Evolutionary conservation across 148 eudicot species (phyloP).

Genomic region (Chenopodium suecicum): DNA sequence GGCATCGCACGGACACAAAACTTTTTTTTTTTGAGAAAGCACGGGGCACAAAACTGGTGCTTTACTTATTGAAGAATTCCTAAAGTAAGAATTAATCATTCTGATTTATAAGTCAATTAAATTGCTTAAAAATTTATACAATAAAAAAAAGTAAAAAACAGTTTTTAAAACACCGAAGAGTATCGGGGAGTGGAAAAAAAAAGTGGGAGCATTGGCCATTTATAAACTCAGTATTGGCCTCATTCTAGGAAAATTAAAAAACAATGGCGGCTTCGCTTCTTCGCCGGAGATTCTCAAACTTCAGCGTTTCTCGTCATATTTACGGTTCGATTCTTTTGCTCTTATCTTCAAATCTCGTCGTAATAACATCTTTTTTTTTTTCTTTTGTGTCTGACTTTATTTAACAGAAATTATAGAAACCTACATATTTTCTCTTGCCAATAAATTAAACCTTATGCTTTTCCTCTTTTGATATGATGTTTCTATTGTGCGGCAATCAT

Average conservation of each 20-base stretch:
- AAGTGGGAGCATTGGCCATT: background rate
- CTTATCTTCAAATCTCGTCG: constrained; percentile 6
- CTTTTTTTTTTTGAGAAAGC: too few species aligned
- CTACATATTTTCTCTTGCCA: background rate
- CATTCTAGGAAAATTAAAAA: background rate
- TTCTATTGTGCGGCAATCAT: background rate
- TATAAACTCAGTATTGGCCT: background rate
- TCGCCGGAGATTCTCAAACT: constrained; percentile 32
- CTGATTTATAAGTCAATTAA: too few species aligned
- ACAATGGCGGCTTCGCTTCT: constrained; percentile 48
- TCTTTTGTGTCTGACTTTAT: background rate
- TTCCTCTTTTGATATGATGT: background rate
- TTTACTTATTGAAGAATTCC: too few species aligned
- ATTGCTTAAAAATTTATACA: too few species aligned
- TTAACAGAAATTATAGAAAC: background rate
- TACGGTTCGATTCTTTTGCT: constrained; percentile 27
- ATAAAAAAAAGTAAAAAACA: too few species aligned
- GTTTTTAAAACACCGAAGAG: too few species aligned
- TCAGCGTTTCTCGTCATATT: constrained; percentile 24
- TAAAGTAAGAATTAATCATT: too few species aligned
- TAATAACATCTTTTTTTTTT: background rate
- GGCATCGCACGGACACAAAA: too few species aligned
- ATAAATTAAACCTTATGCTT: background rate
- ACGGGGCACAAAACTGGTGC: too few species aligned
- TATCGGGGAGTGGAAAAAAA: too few species aligned